Conservation (phyloP, 257 asterid species). For the Solanum chmielewskii region DNA sequence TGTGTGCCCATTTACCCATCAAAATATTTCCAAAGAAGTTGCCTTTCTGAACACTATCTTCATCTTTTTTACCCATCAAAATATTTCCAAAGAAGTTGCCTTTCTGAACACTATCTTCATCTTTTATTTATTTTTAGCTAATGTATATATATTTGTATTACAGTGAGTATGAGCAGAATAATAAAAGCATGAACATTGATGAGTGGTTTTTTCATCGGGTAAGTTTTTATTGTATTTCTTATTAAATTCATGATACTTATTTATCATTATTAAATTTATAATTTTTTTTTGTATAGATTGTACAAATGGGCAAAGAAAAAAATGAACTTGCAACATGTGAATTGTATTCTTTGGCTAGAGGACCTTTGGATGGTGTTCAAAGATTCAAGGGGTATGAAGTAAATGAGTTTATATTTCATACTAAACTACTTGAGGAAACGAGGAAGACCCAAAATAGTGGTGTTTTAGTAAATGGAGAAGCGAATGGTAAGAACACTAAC, state of each 20-base stretch:
- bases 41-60: too few species aligned
- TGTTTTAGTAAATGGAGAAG: too few species aligned
- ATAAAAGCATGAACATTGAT: not conserved
- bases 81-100: conserved; percentile 12
- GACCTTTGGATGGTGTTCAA: too few species aligned
- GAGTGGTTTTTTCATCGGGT: not conserved
- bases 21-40: conserved; percentile 21
- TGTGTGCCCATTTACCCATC: conserved; percentile 62
- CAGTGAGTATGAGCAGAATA: not conserved
- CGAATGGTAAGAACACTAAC: too few species aligned
- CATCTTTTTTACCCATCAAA: too few species aligned
- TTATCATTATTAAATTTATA: not conserved
- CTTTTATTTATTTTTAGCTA: too few species aligned
- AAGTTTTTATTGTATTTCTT: not conserved
- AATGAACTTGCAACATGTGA: not conserved
- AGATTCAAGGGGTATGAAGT: too few species aligned
- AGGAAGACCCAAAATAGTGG: too few species aligned
- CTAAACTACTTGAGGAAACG: too few species aligned
- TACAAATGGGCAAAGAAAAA: not conserved
- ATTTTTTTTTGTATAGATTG: not conserved
- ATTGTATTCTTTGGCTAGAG: not conserved
- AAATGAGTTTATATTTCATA: too few species aligned
- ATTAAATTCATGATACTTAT: not conserved
- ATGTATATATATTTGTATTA: not conserved
- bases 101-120: too few species aligned